Evolutionary conservation across 495 filamentous ascomycete species (phyloP).

Genomic region (Hypoxylon trugodes): DNA sequence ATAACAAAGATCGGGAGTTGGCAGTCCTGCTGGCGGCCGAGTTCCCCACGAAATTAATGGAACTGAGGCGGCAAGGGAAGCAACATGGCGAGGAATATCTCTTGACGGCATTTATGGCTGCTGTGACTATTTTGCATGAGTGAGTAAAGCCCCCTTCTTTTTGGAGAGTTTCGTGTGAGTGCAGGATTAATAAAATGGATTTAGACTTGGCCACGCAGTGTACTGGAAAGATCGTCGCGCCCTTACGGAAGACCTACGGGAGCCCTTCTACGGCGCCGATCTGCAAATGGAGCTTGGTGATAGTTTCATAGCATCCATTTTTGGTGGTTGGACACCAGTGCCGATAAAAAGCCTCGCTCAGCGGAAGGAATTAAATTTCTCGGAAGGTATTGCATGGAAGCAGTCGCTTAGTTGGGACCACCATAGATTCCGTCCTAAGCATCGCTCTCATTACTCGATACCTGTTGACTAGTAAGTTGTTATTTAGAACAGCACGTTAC

Average conservation of each 20-base stretch:
- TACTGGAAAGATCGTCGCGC: conserved; percentile 52
- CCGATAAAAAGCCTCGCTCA: conserved; percentile 33
- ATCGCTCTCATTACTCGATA: conserved; percentile 50
- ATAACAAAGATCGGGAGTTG: conserved; percentile 29
- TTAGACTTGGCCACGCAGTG: conserved; percentile 48
- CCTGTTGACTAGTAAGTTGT: conserved; percentile 47
- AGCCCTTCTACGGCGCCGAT: conserved; percentile 52
- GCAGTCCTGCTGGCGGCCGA: conserved; percentile 47
- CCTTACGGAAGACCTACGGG: conserved; percentile 42
- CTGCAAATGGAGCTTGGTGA: conserved; percentile 55
- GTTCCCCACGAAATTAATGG: conserved; percentile 41
- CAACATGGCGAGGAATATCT: conserved; percentile 48
- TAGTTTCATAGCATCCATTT: conserved; percentile 49
- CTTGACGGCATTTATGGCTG: conserved; percentile 51
- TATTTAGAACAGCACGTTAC: not conserved
- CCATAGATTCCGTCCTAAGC: conserved; percentile 45
- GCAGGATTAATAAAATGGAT: conserved; percentile 7
- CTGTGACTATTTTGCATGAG: conserved; percentile 53
- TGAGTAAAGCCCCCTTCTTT: conserved; percentile 24
- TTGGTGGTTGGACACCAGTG: conserved; percentile 51
- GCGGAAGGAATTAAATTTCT: conserved; percentile 35
- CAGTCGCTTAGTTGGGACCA: conserved; percentile 48
- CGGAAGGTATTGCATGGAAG: conserved; percentile 47
- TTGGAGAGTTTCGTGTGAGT: not conserved
- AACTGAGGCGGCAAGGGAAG: conserved; percentile 40